Evolutionary conservation across 768 basidiomycete genomes (phyloP).

Genomic region (Strobilomyces echinocephalus): DNA sequence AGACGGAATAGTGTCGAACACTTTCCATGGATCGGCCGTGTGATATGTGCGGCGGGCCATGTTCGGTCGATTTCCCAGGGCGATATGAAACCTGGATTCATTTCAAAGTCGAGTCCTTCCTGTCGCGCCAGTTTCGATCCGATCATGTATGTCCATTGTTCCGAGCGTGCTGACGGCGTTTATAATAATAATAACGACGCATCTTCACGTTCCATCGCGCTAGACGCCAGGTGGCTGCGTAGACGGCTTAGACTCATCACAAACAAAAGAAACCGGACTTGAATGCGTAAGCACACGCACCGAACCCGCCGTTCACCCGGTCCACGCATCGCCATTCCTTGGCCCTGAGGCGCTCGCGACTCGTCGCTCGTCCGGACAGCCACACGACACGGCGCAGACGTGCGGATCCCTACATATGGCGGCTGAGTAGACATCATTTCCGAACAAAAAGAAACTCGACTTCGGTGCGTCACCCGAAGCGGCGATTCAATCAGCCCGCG

Average conservation of each 20-base stretch:
- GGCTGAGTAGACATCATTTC: background rate
- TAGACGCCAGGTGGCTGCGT: background rate
- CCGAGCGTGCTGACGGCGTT: background rate
- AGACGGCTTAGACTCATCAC: background rate
- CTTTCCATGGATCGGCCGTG: background rate
- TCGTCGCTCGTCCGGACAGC: no score
- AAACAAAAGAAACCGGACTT: background rate
- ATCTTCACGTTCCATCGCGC: background rate
- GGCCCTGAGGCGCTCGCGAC: background rate
- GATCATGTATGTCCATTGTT: background rate
- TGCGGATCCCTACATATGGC: no score
- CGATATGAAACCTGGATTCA: constrained; percentile 3
- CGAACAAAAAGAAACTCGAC: background rate
- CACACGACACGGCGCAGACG: no score
- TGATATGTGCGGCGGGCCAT: background rate
- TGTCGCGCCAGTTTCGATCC: background rate
- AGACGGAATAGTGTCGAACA: background rate
- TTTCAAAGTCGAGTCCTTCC: background rate
- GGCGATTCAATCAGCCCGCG: background rate
- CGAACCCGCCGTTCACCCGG: background rate
- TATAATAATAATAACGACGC: background rate
- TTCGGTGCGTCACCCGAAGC: background rate
- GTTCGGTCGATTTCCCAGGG: background rate
- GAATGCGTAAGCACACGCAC: background rate
- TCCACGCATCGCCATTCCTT: background rate